A percentile compares a stretch with the other conserved stretches of the same genome.
Evolutionary conservation across 2,329 filamentous ascomycete genomes (phyloP).

Genomic region (Diplodia sapinea): DNA sequence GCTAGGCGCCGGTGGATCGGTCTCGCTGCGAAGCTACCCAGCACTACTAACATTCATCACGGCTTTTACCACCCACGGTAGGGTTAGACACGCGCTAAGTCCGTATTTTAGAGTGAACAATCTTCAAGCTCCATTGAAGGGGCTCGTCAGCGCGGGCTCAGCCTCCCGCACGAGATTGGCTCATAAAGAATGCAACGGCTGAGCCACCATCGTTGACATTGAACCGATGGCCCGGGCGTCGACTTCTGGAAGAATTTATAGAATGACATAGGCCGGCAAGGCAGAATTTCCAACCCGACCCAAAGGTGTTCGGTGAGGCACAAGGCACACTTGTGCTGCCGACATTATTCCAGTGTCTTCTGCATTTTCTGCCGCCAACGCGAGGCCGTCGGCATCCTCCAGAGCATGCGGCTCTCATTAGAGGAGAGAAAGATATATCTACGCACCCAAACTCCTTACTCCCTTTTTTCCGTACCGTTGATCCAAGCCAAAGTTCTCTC

Average conservation of each 20-base stretch:
- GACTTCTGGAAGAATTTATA: background rate
- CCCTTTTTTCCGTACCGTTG: background rate
- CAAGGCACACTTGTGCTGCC: background rate
- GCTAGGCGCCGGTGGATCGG: background rate
- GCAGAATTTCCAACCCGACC: background rate
- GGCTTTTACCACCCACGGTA: too few species aligned
- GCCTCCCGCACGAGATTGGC: slow-evolving; percentile 3
- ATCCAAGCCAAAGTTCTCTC: background rate
- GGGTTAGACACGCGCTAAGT: background rate
- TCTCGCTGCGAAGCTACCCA: background rate
- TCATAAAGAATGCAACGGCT: background rate
- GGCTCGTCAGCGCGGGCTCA: background rate
- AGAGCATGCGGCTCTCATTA: slow-evolving; percentile 2
- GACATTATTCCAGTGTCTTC: background rate
- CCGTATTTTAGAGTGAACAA: background rate
- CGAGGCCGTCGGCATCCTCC: background rate
- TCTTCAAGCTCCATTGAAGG: background rate
- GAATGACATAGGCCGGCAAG: background rate
- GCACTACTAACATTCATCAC: background rate
- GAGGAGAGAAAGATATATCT: background rate
- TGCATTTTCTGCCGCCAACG: background rate
- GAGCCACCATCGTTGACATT: background rate
- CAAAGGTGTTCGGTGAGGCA: background rate
- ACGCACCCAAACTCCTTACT: slow-evolving; percentile 13
- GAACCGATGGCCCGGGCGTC: background rate